These are phyloP conservation scores for Kodamaea restingae DNA, from an alignment of 805 yeast genomes.

Conservation along the genomic window DNA sequence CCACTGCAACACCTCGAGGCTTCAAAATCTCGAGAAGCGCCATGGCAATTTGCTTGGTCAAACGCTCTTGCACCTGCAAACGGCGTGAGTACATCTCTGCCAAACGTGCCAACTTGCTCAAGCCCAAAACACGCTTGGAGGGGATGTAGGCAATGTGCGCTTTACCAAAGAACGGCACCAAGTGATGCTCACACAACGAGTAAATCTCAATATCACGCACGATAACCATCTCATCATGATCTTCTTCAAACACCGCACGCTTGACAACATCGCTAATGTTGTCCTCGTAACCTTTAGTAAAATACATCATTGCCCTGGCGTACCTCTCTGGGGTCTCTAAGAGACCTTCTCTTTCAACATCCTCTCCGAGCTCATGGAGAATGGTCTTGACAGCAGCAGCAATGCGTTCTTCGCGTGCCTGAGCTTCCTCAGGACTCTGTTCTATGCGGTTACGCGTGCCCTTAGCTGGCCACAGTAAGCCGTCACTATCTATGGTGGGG, in stretches of 20 bases:
- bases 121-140: slow-evolving; percentile 85
- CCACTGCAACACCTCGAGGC: slow-evolving; percentile 98
- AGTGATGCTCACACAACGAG: slow-evolving; percentile 94
- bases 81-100: slow-evolving; percentile 97
- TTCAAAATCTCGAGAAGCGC: slow-evolving; percentile 85
- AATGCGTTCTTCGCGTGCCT: slow-evolving; percentile 67
- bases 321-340: slow-evolving; percentile 93
- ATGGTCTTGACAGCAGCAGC: slow-evolving; percentile 80
- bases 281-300: slow-evolving; percentile 96
- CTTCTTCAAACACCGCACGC: slow-evolving; percentile 94
- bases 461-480: slow-evolving; percentile 87
- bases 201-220: slow-evolving; percentile 91
- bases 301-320: slow-evolving; percentile 92
- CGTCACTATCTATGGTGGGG: slow-evolving; percentile 87
- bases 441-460: slow-evolving; percentile 81
- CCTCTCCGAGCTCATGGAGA: slow-evolving; percentile 86
- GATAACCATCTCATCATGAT: slow-evolving; percentile 98
- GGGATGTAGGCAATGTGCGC: slow-evolving; percentile 98
- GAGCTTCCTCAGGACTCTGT: slow-evolving; percentile 60
- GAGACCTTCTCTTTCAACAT: slow-evolving; percentile 80
- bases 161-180: slow-evolving; percentile 96
- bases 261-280: slow-evolving; percentile 89
- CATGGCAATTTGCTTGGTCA: slow-evolving; percentile 96
- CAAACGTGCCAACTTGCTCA: slow-evolving; percentile 87
- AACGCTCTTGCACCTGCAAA: slow-evolving; percentile 95